These are phyloP conservation scores for Erodium trifolium DNA, from an alignment of 441 rosid genomes.

Conservation along the genomic window DNA sequence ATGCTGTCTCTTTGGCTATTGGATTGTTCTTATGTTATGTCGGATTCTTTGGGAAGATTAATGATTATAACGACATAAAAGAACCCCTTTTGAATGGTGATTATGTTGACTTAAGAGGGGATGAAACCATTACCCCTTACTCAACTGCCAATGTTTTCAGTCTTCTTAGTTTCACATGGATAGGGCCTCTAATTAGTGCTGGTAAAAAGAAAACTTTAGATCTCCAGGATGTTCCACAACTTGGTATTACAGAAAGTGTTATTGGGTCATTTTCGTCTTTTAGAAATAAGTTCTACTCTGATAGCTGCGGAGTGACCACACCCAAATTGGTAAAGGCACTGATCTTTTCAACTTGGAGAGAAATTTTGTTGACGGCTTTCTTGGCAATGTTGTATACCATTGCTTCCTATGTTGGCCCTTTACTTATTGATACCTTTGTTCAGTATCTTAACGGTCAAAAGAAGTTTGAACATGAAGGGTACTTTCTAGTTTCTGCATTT, in stretches of 20 bases:
- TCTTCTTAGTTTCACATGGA: slow-evolving; percentile 61
- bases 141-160: slow-evolving; percentile 52
- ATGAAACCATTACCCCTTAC: slow-evolving; percentile 42
- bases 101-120: slow-evolving; percentile 29
- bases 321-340: slow-evolving; percentile 55
- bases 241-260: slow-evolving; percentile 45
- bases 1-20: slow-evolving; percentile 35
- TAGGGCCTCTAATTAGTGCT: slow-evolving; percentile 36
- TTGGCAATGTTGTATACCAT: slow-evolving; percentile 34
- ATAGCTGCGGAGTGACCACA: slow-evolving; percentile 19
- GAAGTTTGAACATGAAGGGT: slow-evolving; percentile 37
- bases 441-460: slow-evolving; percentile 58
- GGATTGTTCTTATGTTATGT: slow-evolving; percentile 53
- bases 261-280: slow-evolving; percentile 35
- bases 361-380: slow-evolving; percentile 40
- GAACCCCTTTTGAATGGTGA: slow-evolving; percentile 54
- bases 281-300: slow-evolving; percentile 37
- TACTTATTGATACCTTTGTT: slow-evolving; percentile 67
- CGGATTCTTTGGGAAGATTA: slow-evolving; percentile 36
- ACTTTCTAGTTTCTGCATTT: slow-evolving; percentile 36
- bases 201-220: slow-evolving; percentile 75
- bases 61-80: slow-evolving; percentile 30
- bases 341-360: slow-evolving; percentile 50
- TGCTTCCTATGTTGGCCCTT: slow-evolving; percentile 71
- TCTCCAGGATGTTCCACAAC: slow-evolving; percentile 79